These are phyloP conservation scores for Metarhizium sp. DNA, from an alignment of 2,329 filamentous ascomycete species.

Conservation along the genomic window DNA sequence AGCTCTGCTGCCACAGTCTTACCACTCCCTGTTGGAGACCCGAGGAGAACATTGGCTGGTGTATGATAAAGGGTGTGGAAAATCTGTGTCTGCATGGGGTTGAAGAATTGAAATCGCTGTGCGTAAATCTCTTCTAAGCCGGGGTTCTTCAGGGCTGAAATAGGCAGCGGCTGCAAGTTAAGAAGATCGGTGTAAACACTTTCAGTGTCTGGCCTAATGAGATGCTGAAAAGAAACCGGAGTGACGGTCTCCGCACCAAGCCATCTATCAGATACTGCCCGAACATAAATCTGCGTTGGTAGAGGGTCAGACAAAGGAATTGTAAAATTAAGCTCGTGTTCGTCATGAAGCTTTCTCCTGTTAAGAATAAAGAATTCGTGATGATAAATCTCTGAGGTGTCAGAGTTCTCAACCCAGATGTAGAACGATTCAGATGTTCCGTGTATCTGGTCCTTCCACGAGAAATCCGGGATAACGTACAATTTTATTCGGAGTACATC, in stretches of 20 bases:
- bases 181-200: constrained; percentile 93
- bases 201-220: constrained; percentile 94
- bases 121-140: constrained; percentile 81
- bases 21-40: constrained; percentile 92
- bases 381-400: constrained; percentile 95
- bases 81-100: constrained; percentile 98
- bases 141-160: constrained; percentile 80
- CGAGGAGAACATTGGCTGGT: constrained; percentile 80
- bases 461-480: constrained; percentile 78
- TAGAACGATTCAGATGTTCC: constrained; percentile 95
- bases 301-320: constrained; percentile 90
- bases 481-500: constrained; percentile 90
- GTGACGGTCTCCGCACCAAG: constrained; percentile 92
- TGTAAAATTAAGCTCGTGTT: constrained; percentile 97
- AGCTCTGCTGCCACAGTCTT: constrained; percentile 95
- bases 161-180: constrained; percentile 80
- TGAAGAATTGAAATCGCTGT: constrained; percentile 89
- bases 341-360: constrained; percentile 80
- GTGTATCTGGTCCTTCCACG: constrained; percentile 89
- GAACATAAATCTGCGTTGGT: constrained; percentile 91
- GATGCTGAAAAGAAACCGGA: constrained; percentile 92
- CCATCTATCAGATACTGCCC: constrained; percentile 92
- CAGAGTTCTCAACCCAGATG: constrained; percentile 98
- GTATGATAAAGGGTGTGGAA: constrained; percentile 97
- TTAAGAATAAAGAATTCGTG: constrained; percentile 95